Percentiles rank a stretch among this genome's conserved stretches.
Conservation (phyloP, 2,329 filamentous ascomycete species). For the Hymenoscyphus repandus region DNA sequence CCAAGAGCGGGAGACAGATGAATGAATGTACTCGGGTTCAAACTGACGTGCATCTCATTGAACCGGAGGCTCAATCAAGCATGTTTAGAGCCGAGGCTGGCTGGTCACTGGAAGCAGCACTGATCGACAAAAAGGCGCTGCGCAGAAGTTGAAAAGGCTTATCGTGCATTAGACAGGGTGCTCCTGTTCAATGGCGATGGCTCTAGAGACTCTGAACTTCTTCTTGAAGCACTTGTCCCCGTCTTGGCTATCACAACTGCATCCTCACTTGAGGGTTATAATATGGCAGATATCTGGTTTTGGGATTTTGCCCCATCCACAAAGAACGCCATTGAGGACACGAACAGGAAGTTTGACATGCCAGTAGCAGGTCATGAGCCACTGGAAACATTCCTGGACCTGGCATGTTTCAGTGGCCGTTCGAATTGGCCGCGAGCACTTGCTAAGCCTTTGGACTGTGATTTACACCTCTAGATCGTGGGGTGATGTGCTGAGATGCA, state of each 20-base stretch:
- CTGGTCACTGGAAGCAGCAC: background rate
- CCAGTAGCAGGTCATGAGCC: too few species aligned
- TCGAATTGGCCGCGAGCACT: too few species aligned
- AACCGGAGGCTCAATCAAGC: background rate
- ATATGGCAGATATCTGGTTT: background rate
- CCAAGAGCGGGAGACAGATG: background rate
- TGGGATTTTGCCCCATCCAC: background rate
- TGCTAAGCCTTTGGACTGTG: background rate
- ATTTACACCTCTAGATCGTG: background rate
- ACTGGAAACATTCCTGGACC: too few species aligned
- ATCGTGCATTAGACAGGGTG: background rate
- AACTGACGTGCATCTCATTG: background rate
- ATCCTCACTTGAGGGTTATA: background rate
- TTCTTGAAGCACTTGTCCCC: slow-evolving; percentile 4
- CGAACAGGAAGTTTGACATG: too few species aligned
- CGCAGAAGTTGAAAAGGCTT: background rate
- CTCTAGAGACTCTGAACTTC: slow-evolving; percentile 1
- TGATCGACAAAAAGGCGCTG: background rate
- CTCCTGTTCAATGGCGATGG: background rate
- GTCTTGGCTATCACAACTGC: slow-evolving; percentile 5
- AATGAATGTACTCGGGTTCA: background rate
- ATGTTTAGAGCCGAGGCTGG: background rate
- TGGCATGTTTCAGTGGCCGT: too few species aligned
- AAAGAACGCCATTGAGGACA: background rate
- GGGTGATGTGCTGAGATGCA: too few species aligned